phyloP scores from a whole-genome alignment of 345 rosid species.

The Lepidium africanum region DNA sequence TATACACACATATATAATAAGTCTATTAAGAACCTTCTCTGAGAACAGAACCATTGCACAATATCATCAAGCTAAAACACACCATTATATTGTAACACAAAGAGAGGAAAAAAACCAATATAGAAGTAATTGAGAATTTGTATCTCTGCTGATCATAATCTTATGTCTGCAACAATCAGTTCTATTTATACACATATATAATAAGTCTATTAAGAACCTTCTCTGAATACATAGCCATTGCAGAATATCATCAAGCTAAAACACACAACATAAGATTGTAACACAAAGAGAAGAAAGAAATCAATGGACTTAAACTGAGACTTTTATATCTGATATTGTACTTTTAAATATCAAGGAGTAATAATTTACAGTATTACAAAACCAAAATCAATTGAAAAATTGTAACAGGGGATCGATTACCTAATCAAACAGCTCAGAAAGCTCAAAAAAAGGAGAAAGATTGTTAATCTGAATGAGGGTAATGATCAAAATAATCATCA shows the following conservation, averaged over 20 bases:
- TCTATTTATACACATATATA: too few species aligned
- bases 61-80: background rate
- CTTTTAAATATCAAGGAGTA: background rate
- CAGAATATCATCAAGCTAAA: background rate
- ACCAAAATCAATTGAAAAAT: background rate
- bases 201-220: background rate
- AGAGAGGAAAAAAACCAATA: background rate
- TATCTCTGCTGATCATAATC: too few species aligned
- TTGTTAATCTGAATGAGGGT: constrained; percentile 42
- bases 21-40: background rate
- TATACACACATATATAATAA: too few species aligned
- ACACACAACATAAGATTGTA: background rate
- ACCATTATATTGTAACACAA: background rate
- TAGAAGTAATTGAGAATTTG: too few species aligned
- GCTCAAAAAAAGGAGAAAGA: background rate
- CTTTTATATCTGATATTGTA: background rate
- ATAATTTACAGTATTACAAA: background rate
- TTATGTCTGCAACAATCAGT: too few species aligned
- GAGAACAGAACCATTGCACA: constrained; percentile 6
- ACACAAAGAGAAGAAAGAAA: background rate
- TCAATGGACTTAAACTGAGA: too few species aligned
- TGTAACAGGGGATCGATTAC: background rate
- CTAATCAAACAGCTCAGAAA: background rate
- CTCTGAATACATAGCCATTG: background rate
- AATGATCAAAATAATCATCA: constrained; percentile 33